phyloP scores from a whole-genome alignment of 2,329 filamentous ascomycete species.

The Colletotrichum costaricense region DNA sequence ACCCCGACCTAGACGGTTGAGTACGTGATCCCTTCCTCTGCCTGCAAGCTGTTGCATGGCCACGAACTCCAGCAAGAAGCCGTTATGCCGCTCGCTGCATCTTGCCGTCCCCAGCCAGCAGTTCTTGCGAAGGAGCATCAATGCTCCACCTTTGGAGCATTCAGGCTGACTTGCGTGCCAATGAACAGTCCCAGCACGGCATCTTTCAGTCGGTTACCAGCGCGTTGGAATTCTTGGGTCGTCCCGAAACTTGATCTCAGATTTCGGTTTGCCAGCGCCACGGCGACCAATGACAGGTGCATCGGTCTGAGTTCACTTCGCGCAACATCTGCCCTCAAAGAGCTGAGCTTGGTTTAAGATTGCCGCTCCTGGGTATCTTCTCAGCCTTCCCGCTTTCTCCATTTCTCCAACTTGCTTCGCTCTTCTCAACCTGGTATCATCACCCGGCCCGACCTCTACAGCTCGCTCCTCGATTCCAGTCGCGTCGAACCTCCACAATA shows the following conservation, averaged over 20 bases:
- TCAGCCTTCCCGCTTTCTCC: constrained; percentile 4
- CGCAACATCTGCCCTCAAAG: constrained; percentile 23
- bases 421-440: constrained; percentile 1
- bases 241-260: constrained; percentile 35
- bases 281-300: constrained; percentile 30
- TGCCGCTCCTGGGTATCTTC: constrained; percentile 15
- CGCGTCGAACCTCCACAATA: background rate
- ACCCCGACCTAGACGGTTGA: constrained; percentile 29
- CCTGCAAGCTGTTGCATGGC: constrained; percentile 12
- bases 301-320: constrained; percentile 23
- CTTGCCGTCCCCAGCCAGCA: constrained; percentile 24
- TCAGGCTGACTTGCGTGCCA: constrained; percentile 34
- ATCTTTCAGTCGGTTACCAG: constrained; percentile 31
- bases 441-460: background rate
- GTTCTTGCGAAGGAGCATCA: constrained; percentile 23
- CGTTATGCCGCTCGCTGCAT: constrained; percentile 28
- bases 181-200: constrained; percentile 18
- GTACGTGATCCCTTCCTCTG: constrained; percentile 36
- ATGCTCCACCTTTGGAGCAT: background rate
- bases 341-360: constrained; percentile 32
- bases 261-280: constrained; percentile 34
- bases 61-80: constrained; percentile 34
- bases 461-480: constrained; percentile 7
- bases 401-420: background rate
- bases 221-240: constrained; percentile 31